Evolutionary conservation across 129 eudicot species (phyloP).

Genomic region (Tagetes erecta): DNA sequence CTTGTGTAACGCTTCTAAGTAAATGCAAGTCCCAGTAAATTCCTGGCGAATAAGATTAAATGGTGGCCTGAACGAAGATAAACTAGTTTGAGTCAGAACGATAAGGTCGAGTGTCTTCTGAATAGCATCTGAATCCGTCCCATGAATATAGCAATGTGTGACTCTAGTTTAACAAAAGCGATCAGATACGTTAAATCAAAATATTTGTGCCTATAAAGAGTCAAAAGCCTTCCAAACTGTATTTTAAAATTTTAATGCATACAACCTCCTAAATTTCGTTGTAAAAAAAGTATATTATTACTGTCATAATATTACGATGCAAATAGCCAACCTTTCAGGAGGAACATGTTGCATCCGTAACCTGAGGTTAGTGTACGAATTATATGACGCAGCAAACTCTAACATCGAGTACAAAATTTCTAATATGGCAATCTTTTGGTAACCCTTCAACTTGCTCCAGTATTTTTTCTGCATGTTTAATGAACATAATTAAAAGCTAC

Average conservation of each 20-base stretch:
- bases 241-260: neutral
- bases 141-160: slow-evolving; percentile 36
- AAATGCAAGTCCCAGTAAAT: slow-evolving; percentile 76
- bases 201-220: too few relatives aligned
- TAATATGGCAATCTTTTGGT: slow-evolving; percentile 65
- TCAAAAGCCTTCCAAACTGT: neutral
- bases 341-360: slow-evolving; percentile 71
- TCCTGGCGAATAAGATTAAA: slow-evolving; percentile 93
- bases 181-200: neutral
- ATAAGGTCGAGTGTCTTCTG: slow-evolving; percentile 45
- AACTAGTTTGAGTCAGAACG: slow-evolving; percentile 39
- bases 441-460: slow-evolving; percentile 71
- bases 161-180: slow-evolving; percentile 35
- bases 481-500: slow-evolving; percentile 14
- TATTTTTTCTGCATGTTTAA: slow-evolving; percentile 66
- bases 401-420: slow-evolving; percentile 70
- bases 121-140: slow-evolving; percentile 40
- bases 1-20: slow-evolving; percentile 81
- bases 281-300: neutral
- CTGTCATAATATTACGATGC: neutral
- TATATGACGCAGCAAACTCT: slow-evolving; percentile 93
- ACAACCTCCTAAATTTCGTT: neutral
- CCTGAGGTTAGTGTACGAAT: slow-evolving; percentile 80
- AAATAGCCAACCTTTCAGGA: slow-evolving; percentile 66
- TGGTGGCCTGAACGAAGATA: slow-evolving; percentile 77